A percentile compares a stretch with the other conserved stretches of the same genome.
Evolutionary conservation across 257 asterid genomes (phyloP).

Genomic region (Penstemon barbatus): DNA sequence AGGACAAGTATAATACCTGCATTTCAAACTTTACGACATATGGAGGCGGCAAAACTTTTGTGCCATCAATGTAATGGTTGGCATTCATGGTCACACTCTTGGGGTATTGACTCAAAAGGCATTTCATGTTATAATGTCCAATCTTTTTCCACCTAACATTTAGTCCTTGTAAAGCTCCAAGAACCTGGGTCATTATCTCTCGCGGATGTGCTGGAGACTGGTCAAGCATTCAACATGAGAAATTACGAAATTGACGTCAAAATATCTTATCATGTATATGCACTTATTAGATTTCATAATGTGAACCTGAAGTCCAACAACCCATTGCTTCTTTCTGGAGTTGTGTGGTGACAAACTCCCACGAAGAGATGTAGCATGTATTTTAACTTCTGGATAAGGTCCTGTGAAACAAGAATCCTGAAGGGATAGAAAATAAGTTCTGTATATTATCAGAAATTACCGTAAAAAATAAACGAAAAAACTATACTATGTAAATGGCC

Average conservation of each 20-base stretch:
- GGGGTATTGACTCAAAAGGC: constrained; percentile 49
- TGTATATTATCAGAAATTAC: constrained; percentile 18
- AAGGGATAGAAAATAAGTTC: constrained; percentile 29
- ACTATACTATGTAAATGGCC: not conserved
- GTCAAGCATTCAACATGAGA: constrained; percentile 26
- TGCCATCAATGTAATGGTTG: constrained; percentile 44
- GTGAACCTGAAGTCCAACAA: constrained; percentile 79
- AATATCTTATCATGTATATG: too few relatives aligned
- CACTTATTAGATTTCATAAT: not conserved
- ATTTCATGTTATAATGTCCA: constrained; percentile 88
- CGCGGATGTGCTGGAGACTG: constrained; percentile 88
- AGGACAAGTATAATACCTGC: constrained; percentile 55
- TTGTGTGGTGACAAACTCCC: constrained; percentile 38
- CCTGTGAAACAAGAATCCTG: constrained; percentile 60
- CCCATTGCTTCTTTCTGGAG: constrained; percentile 73
- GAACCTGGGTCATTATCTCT: constrained; percentile 87
- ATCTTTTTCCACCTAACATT: constrained; percentile 90
- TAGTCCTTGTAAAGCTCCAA: constrained; percentile 68
- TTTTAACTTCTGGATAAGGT: constrained; percentile 41
- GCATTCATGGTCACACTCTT: constrained; percentile 25
- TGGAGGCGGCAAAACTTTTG: constrained; percentile 43
- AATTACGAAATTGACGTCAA: constrained; percentile 6
- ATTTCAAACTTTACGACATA: constrained; percentile 78
- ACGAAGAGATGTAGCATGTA: constrained; percentile 42
- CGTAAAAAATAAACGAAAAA: not conserved